Percentiles rank a stretch among this genome's conserved stretches.
Evolutionary conservation across 805 yeast species (phyloP).

Genomic region (Spathaspora sp.): DNA sequence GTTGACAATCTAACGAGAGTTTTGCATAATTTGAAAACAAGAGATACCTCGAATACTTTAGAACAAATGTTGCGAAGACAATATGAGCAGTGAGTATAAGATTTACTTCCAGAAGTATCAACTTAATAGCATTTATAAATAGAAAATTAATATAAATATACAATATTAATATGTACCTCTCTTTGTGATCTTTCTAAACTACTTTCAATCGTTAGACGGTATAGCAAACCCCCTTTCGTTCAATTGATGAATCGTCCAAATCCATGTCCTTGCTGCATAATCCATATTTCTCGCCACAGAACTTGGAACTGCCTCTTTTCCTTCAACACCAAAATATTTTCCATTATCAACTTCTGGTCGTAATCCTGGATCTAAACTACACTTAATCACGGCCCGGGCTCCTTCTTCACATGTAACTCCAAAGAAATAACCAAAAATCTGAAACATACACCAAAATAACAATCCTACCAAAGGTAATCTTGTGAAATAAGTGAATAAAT

Average conservation of each 20-base stretch:
- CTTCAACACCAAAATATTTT: slow-evolving; percentile 61
- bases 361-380: slow-evolving; percentile 54
- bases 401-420: slow-evolving; percentile 77
- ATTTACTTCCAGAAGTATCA: too few relatives aligned
- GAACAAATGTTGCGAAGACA: background rate
- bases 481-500: slow-evolving; percentile 72
- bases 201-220: slow-evolving; percentile 11
- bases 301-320: slow-evolving; percentile 54
- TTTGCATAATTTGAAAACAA: background rate
- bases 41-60: background rate
- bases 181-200: background rate
- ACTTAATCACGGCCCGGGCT: slow-evolving; percentile 57
- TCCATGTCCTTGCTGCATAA: slow-evolving; percentile 69
- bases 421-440: slow-evolving; percentile 60
- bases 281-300: slow-evolving; percentile 51
- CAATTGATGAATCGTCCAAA: slow-evolving; percentile 68
- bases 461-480: slow-evolving; percentile 75
- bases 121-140: background rate
- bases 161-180: too few relatives aligned
- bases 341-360: slow-evolving; percentile 60
- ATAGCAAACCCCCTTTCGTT: slow-evolving; percentile 42
- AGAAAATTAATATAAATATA: too few relatives aligned
- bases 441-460: slow-evolving; percentile 67
- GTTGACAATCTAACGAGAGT: background rate
- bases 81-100: background rate